Conservation (phyloP, 208 protist genomes). For the Leishmania braziliensis region DNA sequence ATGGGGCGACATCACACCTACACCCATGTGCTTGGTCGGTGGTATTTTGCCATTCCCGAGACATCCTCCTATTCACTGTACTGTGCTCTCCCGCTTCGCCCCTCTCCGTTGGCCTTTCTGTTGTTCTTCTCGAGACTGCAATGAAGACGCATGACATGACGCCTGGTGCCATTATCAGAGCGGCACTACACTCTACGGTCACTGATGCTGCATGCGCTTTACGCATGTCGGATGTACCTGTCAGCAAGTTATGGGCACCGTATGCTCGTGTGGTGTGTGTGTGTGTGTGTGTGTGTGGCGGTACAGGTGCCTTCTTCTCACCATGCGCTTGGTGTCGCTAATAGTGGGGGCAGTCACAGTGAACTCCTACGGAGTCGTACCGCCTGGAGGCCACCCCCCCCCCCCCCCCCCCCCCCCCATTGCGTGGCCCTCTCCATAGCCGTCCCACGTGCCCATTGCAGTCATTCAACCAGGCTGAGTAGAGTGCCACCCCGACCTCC, state of each 20-base stretch:
- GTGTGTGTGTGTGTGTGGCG: background rate
- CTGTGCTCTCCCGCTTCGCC: background rate
- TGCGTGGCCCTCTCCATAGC: too few relatives aligned
- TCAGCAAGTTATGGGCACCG: background rate
- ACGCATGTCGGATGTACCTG: background rate
- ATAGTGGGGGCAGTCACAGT: background rate
- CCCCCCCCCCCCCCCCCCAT: background rate
- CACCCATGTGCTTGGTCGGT: background rate
- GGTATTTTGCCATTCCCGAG: background rate
- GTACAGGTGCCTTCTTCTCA: conserved; percentile 13
- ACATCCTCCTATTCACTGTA: background rate
- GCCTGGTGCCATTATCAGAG: background rate
- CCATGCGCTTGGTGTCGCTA: background rate
- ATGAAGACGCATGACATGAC: background rate
- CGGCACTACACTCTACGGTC: background rate
- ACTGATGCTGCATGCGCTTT: background rate
- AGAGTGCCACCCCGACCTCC: background rate
- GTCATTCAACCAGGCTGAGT: background rate
- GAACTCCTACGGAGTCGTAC: background rate
- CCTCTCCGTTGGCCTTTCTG: background rate
- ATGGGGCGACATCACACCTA: background rate
- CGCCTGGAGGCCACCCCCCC: background rate
- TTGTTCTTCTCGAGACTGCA: background rate
- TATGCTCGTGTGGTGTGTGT: background rate
- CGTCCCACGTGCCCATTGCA: background rate